Evolutionary conservation across 176 grass and related monocot genomes (phyloP).

Genomic region (Oryza coarctata): DNA sequence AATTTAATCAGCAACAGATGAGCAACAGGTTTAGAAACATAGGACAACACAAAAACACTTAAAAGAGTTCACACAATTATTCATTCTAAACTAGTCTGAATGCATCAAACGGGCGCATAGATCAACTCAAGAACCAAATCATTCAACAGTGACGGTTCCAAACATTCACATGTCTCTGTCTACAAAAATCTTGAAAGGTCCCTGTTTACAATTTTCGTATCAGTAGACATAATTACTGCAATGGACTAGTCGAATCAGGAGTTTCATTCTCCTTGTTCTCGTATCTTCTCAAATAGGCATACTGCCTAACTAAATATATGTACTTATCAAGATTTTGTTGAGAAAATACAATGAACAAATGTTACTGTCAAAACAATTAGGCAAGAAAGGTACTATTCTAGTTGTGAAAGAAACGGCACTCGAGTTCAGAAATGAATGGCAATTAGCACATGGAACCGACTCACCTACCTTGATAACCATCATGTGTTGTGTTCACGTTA

Average conservation of each 20-base stretch:
- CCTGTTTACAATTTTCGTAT: neutral
- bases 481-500: neutral
- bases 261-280: neutral
- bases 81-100: neutral
- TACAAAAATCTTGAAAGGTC: neutral
- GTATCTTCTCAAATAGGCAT: neutral
- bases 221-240: neutral
- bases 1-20: neutral
- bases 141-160: neutral
- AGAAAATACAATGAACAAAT: neutral
- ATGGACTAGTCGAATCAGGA: neutral
- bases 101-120: neutral
- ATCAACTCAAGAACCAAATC: neutral
- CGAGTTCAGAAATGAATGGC: neutral
- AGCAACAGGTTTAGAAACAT: conserved; percentile 17
- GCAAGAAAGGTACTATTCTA: neutral
- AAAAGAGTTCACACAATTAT: neutral
- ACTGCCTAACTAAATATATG: neutral
- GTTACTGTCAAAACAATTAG: neutral
- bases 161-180: neutral
- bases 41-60: neutral
- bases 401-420: neutral
- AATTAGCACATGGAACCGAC: conserved; percentile 23
- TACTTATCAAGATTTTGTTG: neutral
- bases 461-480: conserved; percentile 4